Base-by-base conservation (phyloP, 1,284 basidiomycete species). In the Hemileccinum hortonii region DNA sequence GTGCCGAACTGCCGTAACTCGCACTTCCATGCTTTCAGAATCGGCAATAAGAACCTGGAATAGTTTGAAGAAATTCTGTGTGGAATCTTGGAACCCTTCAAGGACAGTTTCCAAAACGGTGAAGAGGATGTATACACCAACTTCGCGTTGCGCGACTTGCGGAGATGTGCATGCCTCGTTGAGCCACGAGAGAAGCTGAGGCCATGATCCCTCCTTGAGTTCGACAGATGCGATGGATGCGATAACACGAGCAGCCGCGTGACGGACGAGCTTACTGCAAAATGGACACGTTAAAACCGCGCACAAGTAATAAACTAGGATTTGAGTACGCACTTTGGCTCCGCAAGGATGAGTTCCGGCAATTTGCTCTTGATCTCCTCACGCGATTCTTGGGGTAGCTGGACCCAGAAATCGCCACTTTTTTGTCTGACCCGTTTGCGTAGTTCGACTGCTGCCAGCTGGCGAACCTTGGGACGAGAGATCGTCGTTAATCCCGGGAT, bases 381-480 rank as follows among this genome's bases (percentile, higher is more conserved):
- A 48, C 96, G 86, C 56, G 90, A 80, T 44, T 80, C 75, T 66
- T 83, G 81, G 40, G 84, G 73, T 50, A 94, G 81, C 62, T 84
- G 79, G 37, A 84, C 78, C 96, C 97, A 98, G 37, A 95, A 75
- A 69, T 84, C 86, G 50, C 90, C 90, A 61, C 87, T 89, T 64
- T 87, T 88, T 69, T 86, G 82, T 24, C 80, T 73, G 53, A 99
- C 82, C 56, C 96, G 89, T 79, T 99, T 99, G 61, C 97, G 82
- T 66, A 98, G 80, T 76, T 99, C 97, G 53, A 99, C 95, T n/a
- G 95, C 94, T 46, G 95, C 92, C 21, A 99, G 84, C 84, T 99
- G 97, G 51, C 96, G 92, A 56, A 98, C 87, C 94, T 97, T 36
- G 43, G 42, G 7, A 49, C 16, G 35, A 47, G 10, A 21, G n/a